phyloP scores from a whole-genome alignment of 768 basidiomycete genomes.

The Boletus rufocinnamomeus region DNA sequence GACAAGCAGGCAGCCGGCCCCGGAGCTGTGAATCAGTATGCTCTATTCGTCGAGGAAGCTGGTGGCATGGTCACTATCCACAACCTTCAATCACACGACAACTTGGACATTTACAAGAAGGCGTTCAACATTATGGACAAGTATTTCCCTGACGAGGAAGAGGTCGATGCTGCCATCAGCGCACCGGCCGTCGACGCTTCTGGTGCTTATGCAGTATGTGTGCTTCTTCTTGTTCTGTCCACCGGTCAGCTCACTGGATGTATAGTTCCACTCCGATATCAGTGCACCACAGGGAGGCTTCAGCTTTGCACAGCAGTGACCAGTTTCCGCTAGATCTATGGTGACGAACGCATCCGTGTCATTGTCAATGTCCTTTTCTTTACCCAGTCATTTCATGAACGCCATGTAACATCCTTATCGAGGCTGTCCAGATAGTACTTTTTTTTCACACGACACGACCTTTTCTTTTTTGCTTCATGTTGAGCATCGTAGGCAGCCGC shows the following conservation, averaged over 20 bases:
- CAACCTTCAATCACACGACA: conserved; percentile 99
- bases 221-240: not conserved
- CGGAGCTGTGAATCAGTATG: conserved; percentile 89
- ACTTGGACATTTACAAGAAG: conserved; percentile 99
- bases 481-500: conserved; percentile 24
- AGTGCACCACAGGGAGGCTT: conserved; percentile 94
- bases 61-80: conserved; percentile 99
- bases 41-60: conserved; percentile 93
- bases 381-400: conserved; percentile 24
- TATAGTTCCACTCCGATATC: conserved; percentile 81
- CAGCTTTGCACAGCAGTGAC: conserved; percentile 77
- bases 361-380: conserved; percentile 9
- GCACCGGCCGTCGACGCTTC: conserved; percentile 74
- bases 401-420: conserved; percentile 19
- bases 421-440: conserved; percentile 16
- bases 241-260: conserved; percentile 9
- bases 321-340: conserved; percentile 4
- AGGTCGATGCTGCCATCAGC: conserved; percentile 78
- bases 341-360: conserved; percentile 5
- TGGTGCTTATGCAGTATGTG: conserved; percentile 72
- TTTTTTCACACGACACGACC: conserved; percentile 14
- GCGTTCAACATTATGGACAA: conserved; percentile 98
- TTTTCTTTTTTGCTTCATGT: conserved; percentile 25
- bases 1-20: conserved; percentile 84
- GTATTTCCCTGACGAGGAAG: conserved; percentile 98